Evolutionary conservation across 345 rosid species (phyloP).

Genomic region (Eucalyptus pauciflora): DNA sequence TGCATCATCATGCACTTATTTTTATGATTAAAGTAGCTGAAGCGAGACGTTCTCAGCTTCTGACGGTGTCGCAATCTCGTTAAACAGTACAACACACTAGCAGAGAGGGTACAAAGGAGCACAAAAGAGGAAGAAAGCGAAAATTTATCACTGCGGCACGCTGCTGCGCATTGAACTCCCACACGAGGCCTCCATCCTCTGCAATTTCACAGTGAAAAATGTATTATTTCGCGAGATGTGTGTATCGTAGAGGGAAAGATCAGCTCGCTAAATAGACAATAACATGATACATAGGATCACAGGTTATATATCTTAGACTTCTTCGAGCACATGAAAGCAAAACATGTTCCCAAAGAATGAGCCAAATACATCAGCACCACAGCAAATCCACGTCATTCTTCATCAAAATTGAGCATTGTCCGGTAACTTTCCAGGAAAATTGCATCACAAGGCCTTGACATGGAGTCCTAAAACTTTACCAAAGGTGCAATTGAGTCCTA

Average conservation of each 20-base stretch:
- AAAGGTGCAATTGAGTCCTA: too few species aligned
- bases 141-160: not conserved
- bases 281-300: not conserved
- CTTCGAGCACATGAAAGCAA: too few species aligned
- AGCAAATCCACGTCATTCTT: not conserved
- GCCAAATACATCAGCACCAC: not conserved
- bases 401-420: not conserved
- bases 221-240: not conserved
- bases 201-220: not conserved
- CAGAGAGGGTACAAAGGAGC: too few species aligned
- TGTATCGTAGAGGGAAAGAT: not conserved
- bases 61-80: rapidly evolving
- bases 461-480: not conserved
- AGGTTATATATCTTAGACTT: not conserved
- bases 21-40: too few species aligned
- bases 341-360: too few species aligned
- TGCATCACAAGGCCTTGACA: not conserved
- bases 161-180: constrained; percentile 18
- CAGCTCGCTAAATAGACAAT: not conserved
- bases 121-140: not conserved
- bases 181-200: constrained; percentile 49
- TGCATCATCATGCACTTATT: too few species aligned
- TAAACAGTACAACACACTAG: too few species aligned
- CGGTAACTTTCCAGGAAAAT: not conserved
- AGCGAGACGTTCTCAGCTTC: too few species aligned